These are phyloP conservation scores for Phaeosphaeria sp. DNA, from an alignment of 2,329 filamentous ascomycete species.

Conservation along the genomic window DNA sequence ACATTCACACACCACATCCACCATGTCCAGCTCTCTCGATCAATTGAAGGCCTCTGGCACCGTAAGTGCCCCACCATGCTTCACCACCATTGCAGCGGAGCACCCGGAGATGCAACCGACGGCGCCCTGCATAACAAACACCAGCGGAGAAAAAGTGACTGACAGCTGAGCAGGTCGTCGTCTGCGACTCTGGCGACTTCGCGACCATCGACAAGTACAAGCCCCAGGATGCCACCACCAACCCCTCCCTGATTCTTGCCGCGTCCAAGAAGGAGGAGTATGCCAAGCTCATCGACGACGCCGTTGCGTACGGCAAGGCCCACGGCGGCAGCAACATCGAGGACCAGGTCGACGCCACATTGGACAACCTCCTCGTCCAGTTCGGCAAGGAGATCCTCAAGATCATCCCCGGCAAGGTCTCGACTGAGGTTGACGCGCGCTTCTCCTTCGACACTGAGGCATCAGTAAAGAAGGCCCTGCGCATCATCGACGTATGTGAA, in stretches of 20 bases:
- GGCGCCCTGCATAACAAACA: constrained; percentile 7
- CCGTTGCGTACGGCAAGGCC: constrained; percentile 84
- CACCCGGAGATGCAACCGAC: constrained; percentile 17
- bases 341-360: constrained; percentile 83
- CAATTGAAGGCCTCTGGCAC: constrained; percentile 98
- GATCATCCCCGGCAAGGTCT: constrained; percentile 98
- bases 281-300: constrained; percentile 85
- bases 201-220: constrained; percentile 98
- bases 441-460: constrained; percentile 95
- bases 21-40: constrained; percentile 89
- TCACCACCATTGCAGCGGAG: constrained; percentile 25
- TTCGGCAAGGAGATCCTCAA: constrained; percentile 98
- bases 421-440: constrained; percentile 94
- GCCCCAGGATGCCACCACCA: constrained; percentile 99
- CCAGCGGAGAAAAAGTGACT: constrained; percentile 14
- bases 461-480: constrained; percentile 92
- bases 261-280: constrained; percentile 99
- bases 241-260: constrained; percentile 97
- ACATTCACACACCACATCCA: constrained; percentile 15
- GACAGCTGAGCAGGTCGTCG: constrained; percentile 73
- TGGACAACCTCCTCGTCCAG: constrained; percentile 94
- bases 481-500: constrained; percentile 82
- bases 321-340: constrained; percentile 70
- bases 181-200: constrained; percentile 90
- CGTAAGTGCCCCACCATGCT: constrained; percentile 65